Conservation (phyloP, 208 protist species). For the Crithidia fasciculata region DNA sequence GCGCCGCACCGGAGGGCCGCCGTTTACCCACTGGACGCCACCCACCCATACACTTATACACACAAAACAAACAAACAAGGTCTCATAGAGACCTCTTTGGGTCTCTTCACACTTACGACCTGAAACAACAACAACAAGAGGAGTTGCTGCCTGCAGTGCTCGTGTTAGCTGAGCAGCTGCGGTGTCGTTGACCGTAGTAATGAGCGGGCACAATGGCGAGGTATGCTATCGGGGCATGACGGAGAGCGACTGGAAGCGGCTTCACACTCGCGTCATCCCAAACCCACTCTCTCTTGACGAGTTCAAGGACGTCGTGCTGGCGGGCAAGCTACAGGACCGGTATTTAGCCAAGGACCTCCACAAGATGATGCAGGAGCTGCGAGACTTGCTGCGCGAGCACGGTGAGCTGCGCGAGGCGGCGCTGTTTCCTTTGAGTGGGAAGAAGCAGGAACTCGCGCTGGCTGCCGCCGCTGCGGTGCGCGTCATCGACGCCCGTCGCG, state of each 20-base stretch:
- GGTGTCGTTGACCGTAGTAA: not conserved
- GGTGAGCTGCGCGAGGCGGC: conserved; percentile 65
- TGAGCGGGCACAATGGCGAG: conserved; percentile 8
- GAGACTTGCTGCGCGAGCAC: conserved; percentile 68
- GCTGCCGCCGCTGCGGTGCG: conserved; percentile 51
- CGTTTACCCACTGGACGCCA: no score
- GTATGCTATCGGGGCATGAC: conserved; percentile 32
- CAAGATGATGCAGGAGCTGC: conserved; percentile 74
- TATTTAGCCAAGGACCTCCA: conserved; percentile 70
- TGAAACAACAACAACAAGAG: no score
- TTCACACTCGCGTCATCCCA: conserved; percentile 65
- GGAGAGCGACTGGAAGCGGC: conserved; percentile 58
- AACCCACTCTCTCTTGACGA: conserved; percentile 56
- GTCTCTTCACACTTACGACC: not conserved
- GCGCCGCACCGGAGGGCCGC: no score
- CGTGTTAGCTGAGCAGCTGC: no score
- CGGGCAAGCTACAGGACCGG: conserved; percentile 54
- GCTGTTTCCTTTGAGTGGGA: conserved; percentile 43
- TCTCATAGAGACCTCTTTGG: not conserved
- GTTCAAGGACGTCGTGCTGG: conserved; percentile 50
- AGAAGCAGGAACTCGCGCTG: conserved; percentile 58
- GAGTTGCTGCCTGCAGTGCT: no score
- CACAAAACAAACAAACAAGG: no score
- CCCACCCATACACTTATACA: no score
- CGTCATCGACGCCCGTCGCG: conserved; percentile 32